These are phyloP conservation scores for Sphagnurus paluster DNA, from an alignment of 1,284 basidiomycete species.

Conservation along the genomic window DNA sequence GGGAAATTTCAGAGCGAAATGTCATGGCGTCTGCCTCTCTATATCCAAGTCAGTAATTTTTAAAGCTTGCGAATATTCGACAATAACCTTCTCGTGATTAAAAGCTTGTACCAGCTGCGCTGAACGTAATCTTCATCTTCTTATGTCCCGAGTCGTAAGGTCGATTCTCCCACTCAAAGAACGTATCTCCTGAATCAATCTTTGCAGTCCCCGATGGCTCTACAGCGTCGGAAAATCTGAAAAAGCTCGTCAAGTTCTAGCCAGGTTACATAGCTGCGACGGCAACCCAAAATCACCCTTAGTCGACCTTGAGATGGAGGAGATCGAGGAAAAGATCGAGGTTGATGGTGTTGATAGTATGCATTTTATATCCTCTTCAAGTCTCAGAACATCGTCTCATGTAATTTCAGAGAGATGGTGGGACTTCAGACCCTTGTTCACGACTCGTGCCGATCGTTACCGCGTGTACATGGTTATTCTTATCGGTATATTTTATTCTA, in stretches of 20 bases:
- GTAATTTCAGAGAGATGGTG: constrained; percentile 45
- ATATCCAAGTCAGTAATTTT: constrained; percentile 43
- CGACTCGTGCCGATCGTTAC: constrained; percentile 43
- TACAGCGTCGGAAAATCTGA: constrained; percentile 42
- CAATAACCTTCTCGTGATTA: background rate
- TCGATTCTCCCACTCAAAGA: background rate
- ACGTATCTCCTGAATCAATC: constrained; percentile 10
- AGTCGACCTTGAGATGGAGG: constrained; percentile 50
- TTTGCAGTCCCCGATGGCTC: constrained; percentile 50
- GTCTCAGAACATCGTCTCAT: background rate
- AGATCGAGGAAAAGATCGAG: constrained; percentile 51
- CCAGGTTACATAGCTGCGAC: constrained; percentile 46
- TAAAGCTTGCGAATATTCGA: too few species aligned
- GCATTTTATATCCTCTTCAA: background rate
- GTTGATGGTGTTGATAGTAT: constrained; percentile 45
- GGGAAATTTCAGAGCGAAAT: constrained; percentile 40
- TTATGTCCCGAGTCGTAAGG: constrained; percentile 50
- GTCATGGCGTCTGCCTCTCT: constrained; percentile 52
- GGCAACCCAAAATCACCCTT: constrained; percentile 49
- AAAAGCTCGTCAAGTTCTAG: constrained; percentile 42
- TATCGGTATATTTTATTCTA: constrained; percentile 36
- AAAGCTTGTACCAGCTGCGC: constrained; percentile 42
- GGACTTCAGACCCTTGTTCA: constrained; percentile 56
- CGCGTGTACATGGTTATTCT: constrained; percentile 51
- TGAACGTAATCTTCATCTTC: constrained; percentile 47